Evolutionary conservation across 257 asterid genomes (phyloP), one percentile per base, ranked within the genome.

Genomic region (Anisodus tanguticus): DNA sequence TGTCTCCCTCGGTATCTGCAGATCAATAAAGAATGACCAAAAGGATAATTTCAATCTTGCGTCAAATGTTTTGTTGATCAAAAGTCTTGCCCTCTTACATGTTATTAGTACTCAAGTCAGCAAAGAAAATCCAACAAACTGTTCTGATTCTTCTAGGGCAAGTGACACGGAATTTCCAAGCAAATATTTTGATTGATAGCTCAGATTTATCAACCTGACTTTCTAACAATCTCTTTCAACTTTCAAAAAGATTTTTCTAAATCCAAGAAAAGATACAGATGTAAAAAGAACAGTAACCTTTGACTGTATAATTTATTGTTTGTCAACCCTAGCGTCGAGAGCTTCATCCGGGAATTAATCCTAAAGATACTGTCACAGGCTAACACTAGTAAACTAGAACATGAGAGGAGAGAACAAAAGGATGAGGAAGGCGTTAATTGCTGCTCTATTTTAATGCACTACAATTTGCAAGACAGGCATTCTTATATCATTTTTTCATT

Each of bases 1-100:
- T 93, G 81, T 92, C 93, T 2, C 88, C 92, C 81, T 93, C 95
- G 55, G 95, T 90, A 78, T 90, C 95, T 91, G 92, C 62, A 82
- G 49, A 81, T 83, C 70, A 70, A 72, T 59, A 67, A 66, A 71
- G 49, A 59, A 63, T 19, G 9, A 4, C 13, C 69, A 8, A 26
- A 22, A 64, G 2, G 43, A 10, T 22, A 64, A 0, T 19, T 64
- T 64, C 17, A 64, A 64, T 26, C 17, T 10, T 26, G 71, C 43
- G 26, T 26, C 17, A 10, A 26, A 26, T 4, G 8, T 11, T 26
- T 63, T 19, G 43, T 9, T 10, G 68, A 9, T 63, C 39, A 26
- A 64, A 63, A 9, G 16, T 22, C 70, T 64, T 9, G 41, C 13
- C 10, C 70, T 64, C 70, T 64, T 26, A 10, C 43, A 64, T 64